Conservation (phyloP, 768 basidiomycete genomes). For the Pleurotus platypus region DNA sequence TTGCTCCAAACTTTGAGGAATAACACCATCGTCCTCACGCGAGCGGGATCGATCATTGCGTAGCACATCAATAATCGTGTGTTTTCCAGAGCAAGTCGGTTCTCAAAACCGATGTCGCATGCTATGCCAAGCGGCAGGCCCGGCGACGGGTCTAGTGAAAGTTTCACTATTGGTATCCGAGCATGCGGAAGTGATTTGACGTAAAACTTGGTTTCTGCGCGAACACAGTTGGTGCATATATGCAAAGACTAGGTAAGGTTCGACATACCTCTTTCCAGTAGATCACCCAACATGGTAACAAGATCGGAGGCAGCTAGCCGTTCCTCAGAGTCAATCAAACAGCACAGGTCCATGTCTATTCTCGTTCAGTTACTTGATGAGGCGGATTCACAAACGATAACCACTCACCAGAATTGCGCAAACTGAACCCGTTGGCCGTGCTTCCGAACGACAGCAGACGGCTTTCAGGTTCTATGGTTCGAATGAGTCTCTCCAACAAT, state of each 20-base stretch:
- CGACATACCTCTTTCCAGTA: constrained; percentile 84
- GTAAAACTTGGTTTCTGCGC: constrained; percentile 86
- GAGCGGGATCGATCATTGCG: constrained; percentile 92
- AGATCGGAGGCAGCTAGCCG: constrained; percentile 81
- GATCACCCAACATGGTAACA: constrained; percentile 89
- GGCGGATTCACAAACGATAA: constrained; percentile 3
- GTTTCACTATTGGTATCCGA: constrained; percentile 97
- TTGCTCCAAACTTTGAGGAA: constrained; percentile 99
- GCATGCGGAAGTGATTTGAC: constrained; percentile 97
- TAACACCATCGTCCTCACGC: constrained; percentile 90
- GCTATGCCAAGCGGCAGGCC: constrained; percentile 85
- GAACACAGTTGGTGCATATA: constrained; percentile 8
- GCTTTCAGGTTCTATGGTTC: constrained; percentile 90
- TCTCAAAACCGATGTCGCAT: constrained; percentile 98
- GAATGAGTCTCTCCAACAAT: constrained; percentile 91
- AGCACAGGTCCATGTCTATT: constrained; percentile 97
- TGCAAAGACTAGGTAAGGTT: constrained; percentile 1
- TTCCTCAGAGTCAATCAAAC: constrained; percentile 86
- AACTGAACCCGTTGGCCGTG: constrained; percentile 95
- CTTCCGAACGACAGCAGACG: constrained; percentile 92
- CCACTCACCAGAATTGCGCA: constrained; percentile 83
- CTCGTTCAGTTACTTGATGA: constrained; percentile 11
- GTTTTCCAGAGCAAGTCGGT: constrained; percentile 94
- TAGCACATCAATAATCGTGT: constrained; percentile 95
- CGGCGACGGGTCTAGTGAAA: constrained; percentile 85